phyloP scores from a whole-genome alignment of 2,329 filamentous ascomycete genomes.

The Onygenales sp. region DNA sequence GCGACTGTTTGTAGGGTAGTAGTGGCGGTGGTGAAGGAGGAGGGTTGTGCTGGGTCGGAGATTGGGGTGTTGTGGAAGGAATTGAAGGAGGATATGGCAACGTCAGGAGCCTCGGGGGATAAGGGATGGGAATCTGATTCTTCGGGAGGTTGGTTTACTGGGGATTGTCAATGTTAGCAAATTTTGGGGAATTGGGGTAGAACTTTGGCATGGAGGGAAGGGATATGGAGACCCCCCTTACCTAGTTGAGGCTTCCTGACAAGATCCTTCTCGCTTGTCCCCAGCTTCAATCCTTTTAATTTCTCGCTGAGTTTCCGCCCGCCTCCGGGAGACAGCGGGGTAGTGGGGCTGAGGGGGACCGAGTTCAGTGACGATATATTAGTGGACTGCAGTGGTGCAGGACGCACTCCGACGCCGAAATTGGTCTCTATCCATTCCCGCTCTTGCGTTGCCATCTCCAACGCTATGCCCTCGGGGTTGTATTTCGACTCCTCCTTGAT shows the following conservation, averaged over 20 bases:
- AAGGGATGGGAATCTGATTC: slow-evolving; percentile 38
- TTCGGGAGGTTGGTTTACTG: slow-evolving; percentile 21
- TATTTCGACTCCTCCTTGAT: slow-evolving; percentile 62
- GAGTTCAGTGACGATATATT: slow-evolving; percentile 24
- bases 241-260: slow-evolving; percentile 40
- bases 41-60: slow-evolving; percentile 3
- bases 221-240: slow-evolving; percentile 27
- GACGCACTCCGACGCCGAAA: slow-evolving; percentile 52
- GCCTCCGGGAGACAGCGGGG: slow-evolving; percentile 52
- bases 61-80: slow-evolving; percentile 43
- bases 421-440: slow-evolving; percentile 77
- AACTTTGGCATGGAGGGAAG: too few relatives aligned
- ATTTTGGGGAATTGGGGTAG: too few relatives aligned
- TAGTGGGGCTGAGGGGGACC: slow-evolving; percentile 36
- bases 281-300: slow-evolving; percentile 66
- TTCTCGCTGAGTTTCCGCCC: slow-evolving; percentile 69
- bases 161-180: neutral
- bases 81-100: slow-evolving; percentile 54
- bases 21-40: slow-evolving; percentile 5
- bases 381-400: slow-evolving; percentile 20
- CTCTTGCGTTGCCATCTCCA: slow-evolving; percentile 76
- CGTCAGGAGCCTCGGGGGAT: slow-evolving; percentile 54
- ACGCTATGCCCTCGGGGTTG: slow-evolving; percentile 71
- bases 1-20: slow-evolving; percentile 16
- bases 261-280: slow-evolving; percentile 61